A percentile compares a stretch with the other conserved stretches of the same genome.
phyloP scores from a whole-genome alignment of 139 green algal genomes.

The Chlamydomonas schloesseri region DNA sequence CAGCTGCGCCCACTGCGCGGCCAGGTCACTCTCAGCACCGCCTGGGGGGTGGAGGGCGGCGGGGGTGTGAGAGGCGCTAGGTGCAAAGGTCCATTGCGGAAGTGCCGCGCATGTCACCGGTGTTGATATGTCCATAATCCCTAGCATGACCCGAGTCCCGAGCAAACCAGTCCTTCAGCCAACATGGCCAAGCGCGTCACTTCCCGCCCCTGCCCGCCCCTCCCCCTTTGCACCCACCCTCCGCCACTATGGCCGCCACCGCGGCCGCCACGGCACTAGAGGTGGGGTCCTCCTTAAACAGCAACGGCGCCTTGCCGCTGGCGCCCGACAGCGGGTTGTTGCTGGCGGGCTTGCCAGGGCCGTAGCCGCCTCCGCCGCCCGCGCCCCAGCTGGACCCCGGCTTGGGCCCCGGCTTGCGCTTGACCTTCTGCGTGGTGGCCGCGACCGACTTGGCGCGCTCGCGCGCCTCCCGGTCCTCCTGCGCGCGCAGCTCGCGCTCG shows the following conservation, averaged over 20 bases:
- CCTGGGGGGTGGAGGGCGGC: conserved; percentile 26
- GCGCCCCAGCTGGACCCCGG: conserved; percentile 10
- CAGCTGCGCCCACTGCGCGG: conserved; percentile 72
- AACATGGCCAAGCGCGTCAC: too few species aligned
- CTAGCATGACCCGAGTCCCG: too few species aligned
- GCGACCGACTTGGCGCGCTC: neutral
- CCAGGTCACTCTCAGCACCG: conserved; percentile 51
- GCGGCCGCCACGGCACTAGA: conserved; percentile 12
- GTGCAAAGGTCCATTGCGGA: neutral
- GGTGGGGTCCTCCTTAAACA: conserved; percentile 31
- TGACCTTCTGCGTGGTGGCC: neutral
- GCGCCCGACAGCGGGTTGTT: neutral
- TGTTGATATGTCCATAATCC: too few species aligned
- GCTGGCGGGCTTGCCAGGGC: neutral
- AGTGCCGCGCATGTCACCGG: too few species aligned
- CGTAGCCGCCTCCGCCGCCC: neutral
- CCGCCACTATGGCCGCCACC: conserved; percentile 4
- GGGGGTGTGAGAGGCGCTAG: too few species aligned
- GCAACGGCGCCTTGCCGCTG: neutral
- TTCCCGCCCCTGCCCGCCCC: too few species aligned
- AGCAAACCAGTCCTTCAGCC: too few species aligned
- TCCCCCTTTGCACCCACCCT: conserved; percentile 32
- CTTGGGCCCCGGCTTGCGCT: conserved; percentile 31
- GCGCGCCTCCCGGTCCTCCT: conserved; percentile 10
- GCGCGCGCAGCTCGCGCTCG: conserved; percentile 10